Conservation (phyloP, 257 asterid genomes). For the Nyctanthes arbortristis region DNA sequence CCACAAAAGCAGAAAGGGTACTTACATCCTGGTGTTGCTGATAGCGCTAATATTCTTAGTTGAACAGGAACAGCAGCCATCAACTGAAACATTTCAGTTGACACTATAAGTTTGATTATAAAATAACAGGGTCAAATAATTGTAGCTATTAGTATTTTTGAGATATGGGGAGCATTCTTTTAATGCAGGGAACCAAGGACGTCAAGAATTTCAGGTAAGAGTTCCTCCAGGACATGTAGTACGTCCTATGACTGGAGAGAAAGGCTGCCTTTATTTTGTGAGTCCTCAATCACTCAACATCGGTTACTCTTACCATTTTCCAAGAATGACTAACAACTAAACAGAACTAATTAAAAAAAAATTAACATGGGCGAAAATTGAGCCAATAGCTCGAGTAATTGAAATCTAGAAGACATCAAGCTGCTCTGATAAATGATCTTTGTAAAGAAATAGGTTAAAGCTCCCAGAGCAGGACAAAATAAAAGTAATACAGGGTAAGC, state of each 20-base stretch:
- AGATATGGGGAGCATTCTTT: not conserved
- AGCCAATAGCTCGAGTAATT: conserved; percentile 1
- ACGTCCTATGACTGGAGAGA: not conserved
- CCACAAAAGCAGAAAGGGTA: conserved; percentile 18
- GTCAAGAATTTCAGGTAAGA: conserved; percentile 1
- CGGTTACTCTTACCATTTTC: not conserved
- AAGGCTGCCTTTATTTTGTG: not conserved
- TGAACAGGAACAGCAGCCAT: conserved; percentile 73
- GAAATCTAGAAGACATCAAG: conserved; percentile 9
- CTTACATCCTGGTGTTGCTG: conserved; percentile 99
- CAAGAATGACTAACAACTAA: conserved; percentile 6
- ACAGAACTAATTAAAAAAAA: not conserved
- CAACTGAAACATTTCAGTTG: conserved; percentile 52
- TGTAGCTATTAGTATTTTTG: not conserved
- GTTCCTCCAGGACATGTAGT: conserved; percentile 6
- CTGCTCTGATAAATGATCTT: conserved; percentile 17
- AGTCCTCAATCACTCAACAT: conserved; percentile 12
- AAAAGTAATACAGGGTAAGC: conserved; percentile 74
- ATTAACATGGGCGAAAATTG: not conserved
- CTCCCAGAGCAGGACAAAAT: not conserved
- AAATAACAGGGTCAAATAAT: not conserved
- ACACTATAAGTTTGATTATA: conserved; percentile 16
- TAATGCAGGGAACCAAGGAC: conserved; percentile 1
- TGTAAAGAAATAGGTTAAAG: not conserved
- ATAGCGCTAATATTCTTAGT: conserved; percentile 82